Evolutionary conservation across 225 moss, liverwort and hornwort genomes (phyloP), one percentile per base, ranked within the genome.

Genomic region (Neckera pumila): DNA sequence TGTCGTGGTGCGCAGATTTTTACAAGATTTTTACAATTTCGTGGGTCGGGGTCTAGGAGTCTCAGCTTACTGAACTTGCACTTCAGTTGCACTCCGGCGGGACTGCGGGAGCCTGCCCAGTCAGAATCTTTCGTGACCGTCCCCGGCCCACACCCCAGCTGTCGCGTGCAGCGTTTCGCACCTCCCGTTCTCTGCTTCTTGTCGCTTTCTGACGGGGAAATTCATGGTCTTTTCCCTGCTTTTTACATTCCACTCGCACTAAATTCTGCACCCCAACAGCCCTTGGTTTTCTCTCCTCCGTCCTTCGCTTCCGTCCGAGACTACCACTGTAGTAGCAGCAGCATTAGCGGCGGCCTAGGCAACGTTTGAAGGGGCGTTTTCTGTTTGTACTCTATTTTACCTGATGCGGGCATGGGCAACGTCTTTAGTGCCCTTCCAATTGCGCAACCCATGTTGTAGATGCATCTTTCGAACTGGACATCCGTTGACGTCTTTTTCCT

Each of bases 131-230:
- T 88, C 89, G 81, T 21, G 30, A 63, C 82, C 33, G 74, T 87
- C 81, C 83, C n/a, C n/a, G n/a, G n/a, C n/a, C n/a, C n/a, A n/a
- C n/a, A n/a, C n/a, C n/a, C 83, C 83, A 88, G 91, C 91, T 91
- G 91, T 30, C 80, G 33, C 79, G 61, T 65, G 87, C 86, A 84
- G 80, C 84, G 67, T 84, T 87, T 10, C 85, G 59, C 88, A 80
- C 88, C 92, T 88, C 90, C 80, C 88, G 74, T 92, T 92, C 57
- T 71, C 33, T 81, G 63, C 73, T 64, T 49, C 84, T 90, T 92
- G 92, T 92, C 90, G 90, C 80, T 60, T 92, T 88, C 30, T 2
- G 72, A 74, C 61, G 40, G 47, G 77, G 72, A 54, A 62, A 80
- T 75, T 86, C 83, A 36, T 38, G 71, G 34, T 9, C 65, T 40